Conservation (phyloP, 495 filamentous ascomycete genomes). For the Podospora tetraspora region DNA sequence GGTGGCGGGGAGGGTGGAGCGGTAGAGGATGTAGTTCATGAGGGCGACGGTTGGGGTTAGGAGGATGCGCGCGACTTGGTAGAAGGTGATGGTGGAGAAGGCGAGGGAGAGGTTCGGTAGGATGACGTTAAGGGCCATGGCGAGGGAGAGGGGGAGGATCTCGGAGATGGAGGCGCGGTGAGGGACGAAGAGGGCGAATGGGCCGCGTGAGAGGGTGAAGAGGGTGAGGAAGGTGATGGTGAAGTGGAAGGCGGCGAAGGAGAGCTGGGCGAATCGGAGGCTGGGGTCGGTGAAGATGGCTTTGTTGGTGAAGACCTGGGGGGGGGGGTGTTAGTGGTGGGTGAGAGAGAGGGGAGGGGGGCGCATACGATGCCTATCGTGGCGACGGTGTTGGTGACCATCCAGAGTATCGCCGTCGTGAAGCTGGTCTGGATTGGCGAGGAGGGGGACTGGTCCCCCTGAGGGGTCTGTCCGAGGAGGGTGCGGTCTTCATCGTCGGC, state of each 20-base stretch:
- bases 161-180: constrained; percentile 49
- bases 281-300: constrained; percentile 63
- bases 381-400: constrained; percentile 53
- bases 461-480: constrained; percentile 23
- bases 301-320: constrained; percentile 72
- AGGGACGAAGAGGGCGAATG: constrained; percentile 55
- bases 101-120: constrained; percentile 69
- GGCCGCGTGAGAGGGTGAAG: constrained; percentile 58
- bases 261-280: constrained; percentile 60
- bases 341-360: background rate
- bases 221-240: constrained; percentile 62
- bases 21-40: constrained; percentile 63
- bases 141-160: constrained; percentile 58
- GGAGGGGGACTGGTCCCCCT: constrained; percentile 1
- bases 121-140: constrained; percentile 69
- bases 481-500: constrained; percentile 35
- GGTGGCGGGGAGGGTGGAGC: constrained; percentile 49
- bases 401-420: constrained; percentile 46
- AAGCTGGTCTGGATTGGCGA: constrained; percentile 24
- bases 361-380: constrained; percentile 55
- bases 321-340: constrained; percentile 2
- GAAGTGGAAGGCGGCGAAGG: constrained; percentile 71
- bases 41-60: constrained; percentile 63
- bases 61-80: constrained; percentile 67
- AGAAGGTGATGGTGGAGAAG: constrained; percentile 67